Base-by-base conservation (phyloP, 495 filamentous ascomycete species). In the Barbatosphaeria neglecta region DNA sequence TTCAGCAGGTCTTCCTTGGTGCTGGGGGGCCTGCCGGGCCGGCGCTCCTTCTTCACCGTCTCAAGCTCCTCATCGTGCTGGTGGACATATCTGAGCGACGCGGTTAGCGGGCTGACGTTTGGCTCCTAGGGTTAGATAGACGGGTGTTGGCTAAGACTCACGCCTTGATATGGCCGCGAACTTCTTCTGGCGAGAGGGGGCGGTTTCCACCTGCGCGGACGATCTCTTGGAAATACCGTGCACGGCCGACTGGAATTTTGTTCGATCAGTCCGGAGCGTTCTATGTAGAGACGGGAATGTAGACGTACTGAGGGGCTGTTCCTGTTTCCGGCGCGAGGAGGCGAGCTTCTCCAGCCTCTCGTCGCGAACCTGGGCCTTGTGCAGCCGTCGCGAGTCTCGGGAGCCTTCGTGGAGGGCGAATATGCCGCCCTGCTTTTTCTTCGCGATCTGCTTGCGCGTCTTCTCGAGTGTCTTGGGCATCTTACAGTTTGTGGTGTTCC, bases 391-490 rank as follows among this genome's bases (percentile, higher is more conserved):
- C 8, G 73, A 80, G 64, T 93, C 84, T 49, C 88, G 74, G 56
- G 86, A 92, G 61, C 86, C 84, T 56, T 87, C 81, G 59, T 96
- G 87, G 13, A 96, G 70, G 13, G 80, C 72, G 19, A 77, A 75
- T 42, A 83, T 70, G 15, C 70, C 70, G 15, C 76, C 78, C 42
- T 77, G 76, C 65, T 84, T 84, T 66, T 82, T 82, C 68, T 90
- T 90, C 18, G 77, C 61, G 41, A 94, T 85, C 48, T 86, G 78
- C 68, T 94, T 96, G 46, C 86, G 81, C 31, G 89, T 81, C 55
- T 89, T 94, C 41, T 77, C 63, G 13, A 93, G 59, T 49, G 77
- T 77, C 53, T 82, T 86, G 13, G 86, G 78, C 88, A 94, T 93
- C 20, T 54, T 68, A n/a, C n/a, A n/a, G n/a, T n/a, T n/a, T n/a